Evolutionary conservation across 192 early-diverging fungal genomes (phyloP).

Genomic region (Rhizophagus clarus): DNA sequence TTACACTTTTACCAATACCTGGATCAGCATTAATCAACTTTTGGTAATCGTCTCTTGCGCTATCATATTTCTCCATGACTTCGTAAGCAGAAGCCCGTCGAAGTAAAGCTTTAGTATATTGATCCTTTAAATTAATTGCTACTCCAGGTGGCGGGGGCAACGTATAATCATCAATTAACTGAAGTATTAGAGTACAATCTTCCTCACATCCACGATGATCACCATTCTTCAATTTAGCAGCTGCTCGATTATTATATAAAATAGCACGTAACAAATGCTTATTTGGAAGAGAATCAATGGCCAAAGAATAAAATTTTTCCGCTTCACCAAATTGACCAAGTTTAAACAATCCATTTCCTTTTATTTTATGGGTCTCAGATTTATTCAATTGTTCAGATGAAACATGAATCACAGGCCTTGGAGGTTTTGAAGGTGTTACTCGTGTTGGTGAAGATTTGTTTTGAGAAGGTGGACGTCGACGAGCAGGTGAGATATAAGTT

Average conservation of each 20-base stretch:
- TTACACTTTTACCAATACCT: conserved; percentile 34
- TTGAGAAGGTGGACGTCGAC: conserved; percentile 10
- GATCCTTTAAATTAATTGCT: conserved; percentile 48
- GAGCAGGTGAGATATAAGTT: conserved; percentile 37
- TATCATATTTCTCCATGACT: conserved; percentile 75
- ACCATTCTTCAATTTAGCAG: conserved; percentile 79
- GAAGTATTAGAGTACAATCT: conserved; percentile 63
- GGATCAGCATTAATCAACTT: conserved; percentile 43
- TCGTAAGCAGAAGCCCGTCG: conserved; percentile 83
- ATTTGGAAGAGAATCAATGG: conserved; percentile 63
- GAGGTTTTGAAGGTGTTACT: conserved; percentile 37
- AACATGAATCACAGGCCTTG: conserved; percentile 46
- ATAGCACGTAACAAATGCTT: conserved; percentile 65
- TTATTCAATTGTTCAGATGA: conserved; percentile 40
- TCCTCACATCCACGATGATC: conserved; percentile 70
- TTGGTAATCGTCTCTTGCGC: conserved; percentile 66
- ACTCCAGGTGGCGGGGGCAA: conserved; percentile 34
- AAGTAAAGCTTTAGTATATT: conserved; percentile 75
- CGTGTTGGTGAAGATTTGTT: conserved; percentile 19
- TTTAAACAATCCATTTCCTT: conserved; percentile 85
- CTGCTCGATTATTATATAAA: conserved; percentile 85
- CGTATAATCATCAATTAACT: conserved; percentile 37
- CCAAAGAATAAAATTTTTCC: conserved; percentile 65
- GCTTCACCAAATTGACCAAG: conserved; percentile 89
- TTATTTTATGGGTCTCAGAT: conserved; percentile 51